Evolutionary conservation across 805 yeast species (phyloP), one percentile per base, ranked within the genome.

Genomic region (Sugiyamaella lignohabitans): DNA sequence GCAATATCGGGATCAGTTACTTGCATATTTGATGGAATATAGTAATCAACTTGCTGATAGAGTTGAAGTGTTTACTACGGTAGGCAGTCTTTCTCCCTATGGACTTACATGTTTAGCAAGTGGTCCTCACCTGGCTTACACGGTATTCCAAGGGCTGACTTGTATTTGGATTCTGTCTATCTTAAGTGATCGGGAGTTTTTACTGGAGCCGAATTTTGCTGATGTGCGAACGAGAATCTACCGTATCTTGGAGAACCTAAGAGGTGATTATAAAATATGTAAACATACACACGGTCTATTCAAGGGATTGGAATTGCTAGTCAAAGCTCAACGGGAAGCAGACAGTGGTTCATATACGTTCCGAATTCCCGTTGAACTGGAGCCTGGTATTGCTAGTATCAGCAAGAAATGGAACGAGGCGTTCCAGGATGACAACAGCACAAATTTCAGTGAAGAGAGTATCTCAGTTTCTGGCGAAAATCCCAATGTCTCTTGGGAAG

Each of bases 41-140:
- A 35, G 20, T 17, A 35, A 35, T 35, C 10, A 35, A 10, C 11
- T 35, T 5, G 38, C 38, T 35, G 21, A 35, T 14, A 35, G 38
- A 18, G 17, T 35, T 10, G 17, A 10, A 35, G 11, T 35, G 6
- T 35, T 17, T 11, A 16, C 38, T 5, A 14, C 38, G 18, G 20
- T 35, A 8, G 17, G 20, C 11, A 35, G 20, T 10, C 6, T 35
- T 8, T 10, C 17, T 16, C 8, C 6, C 11, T 14, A 24, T 16
- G 45, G 45, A 17, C 18, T 42, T 38, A 20, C 40, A 30, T 42
- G 30, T n/a, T 20, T 42, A 23, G 45, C 40, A 32, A 20, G 36
- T 32, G 22, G 38, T 16, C 45, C 45, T 16, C 10, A 16, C 3
- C 17, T 42, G 6, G 45, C 40, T 14, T 19, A 30, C 6, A 14